Conservation (phyloP, 805 yeast species). For the Zygoascus tannicola region DNA sequence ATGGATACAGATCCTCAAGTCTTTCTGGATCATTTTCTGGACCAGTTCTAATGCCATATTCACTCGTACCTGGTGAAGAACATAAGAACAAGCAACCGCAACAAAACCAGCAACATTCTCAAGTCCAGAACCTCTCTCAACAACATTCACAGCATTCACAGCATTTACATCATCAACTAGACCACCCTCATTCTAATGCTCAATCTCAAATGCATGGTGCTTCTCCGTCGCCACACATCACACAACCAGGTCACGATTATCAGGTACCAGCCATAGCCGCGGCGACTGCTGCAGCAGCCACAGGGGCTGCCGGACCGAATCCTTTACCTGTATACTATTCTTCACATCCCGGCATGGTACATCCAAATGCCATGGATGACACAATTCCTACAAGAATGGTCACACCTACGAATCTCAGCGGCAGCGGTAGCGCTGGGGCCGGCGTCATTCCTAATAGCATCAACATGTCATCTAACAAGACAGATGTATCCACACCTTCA, state of each 20-base stretch:
- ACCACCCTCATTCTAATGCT: neutral
- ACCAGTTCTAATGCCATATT: neutral
- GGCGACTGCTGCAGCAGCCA: neutral
- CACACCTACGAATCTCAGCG: too few relatives aligned
- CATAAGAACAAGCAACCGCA: neutral
- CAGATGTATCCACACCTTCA: neutral
- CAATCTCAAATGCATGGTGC: neutral
- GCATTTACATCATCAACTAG: neutral
- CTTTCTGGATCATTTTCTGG: neutral
- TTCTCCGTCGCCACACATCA: neutral
- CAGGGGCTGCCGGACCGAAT: neutral
- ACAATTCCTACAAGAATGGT: neutral
- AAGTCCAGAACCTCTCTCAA: neutral
- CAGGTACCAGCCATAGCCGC: neutral
- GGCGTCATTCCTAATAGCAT: neutral
- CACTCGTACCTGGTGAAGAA: neutral
- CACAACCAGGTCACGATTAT: neutral
- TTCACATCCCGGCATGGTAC: neutral
- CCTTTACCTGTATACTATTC: neutral
- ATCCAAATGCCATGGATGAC: neutral
- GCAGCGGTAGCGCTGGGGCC: neutral
- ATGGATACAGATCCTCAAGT: neutral
- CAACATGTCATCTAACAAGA: neutral
- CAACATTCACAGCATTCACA: neutral
- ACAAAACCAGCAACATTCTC: neutral